A percentile compares a stretch with the other conserved stretches of the same genome.
phyloP scores from a whole-genome alignment of 2,329 filamentous ascomycete genomes.

The Orbilia oligospora region DNA sequence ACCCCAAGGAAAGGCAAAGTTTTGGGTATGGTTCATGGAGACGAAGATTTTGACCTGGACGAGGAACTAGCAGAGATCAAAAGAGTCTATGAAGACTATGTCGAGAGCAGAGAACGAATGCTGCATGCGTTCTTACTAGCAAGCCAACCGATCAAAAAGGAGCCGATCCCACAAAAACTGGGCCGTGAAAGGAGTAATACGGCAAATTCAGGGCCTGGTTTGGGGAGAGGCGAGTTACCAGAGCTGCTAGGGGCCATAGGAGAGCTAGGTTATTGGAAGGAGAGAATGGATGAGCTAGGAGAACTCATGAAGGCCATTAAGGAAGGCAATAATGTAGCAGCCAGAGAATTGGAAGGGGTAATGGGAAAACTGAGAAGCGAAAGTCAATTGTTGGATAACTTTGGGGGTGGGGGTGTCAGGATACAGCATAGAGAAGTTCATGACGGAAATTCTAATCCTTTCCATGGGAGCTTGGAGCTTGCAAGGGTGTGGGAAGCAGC shows the following conservation, averaged over 20 bases:
- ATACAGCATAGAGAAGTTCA: conserved; percentile 9
- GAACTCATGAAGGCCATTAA: conserved; percentile 54
- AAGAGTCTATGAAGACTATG: conserved; percentile 41
- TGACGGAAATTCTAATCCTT: conserved; percentile 29
- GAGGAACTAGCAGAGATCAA: conserved; percentile 44
- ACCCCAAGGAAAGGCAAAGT: conserved; percentile 48
- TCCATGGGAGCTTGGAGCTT: conserved; percentile 41
- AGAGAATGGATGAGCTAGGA: conserved; percentile 44
- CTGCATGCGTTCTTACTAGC: conserved; percentile 55
- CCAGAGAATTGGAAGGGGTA: conserved; percentile 36
- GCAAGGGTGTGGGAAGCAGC: conserved; percentile 53
- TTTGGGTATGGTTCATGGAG: background rate
- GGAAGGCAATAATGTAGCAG: conserved; percentile 40
- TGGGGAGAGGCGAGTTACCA: conserved; percentile 35
- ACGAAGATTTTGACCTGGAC: conserved; percentile 38
- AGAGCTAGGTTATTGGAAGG: conserved; percentile 51
- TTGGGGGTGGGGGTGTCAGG: conserved; percentile 38
- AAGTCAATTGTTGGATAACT: conserved; percentile 51
- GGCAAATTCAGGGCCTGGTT: background rate
- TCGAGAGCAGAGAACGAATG: conserved; percentile 49
- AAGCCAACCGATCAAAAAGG: conserved; percentile 42
- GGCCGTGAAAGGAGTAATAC: conserved; percentile 35
- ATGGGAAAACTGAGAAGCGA: conserved; percentile 55
- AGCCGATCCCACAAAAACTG: conserved; percentile 44
- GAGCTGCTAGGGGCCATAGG: conserved; percentile 38